Evolutionary conservation across 1,284 basidiomycete genomes (phyloP), one percentile per base, ranked within the genome.

Genomic region (Tilletia horrida): DNA sequence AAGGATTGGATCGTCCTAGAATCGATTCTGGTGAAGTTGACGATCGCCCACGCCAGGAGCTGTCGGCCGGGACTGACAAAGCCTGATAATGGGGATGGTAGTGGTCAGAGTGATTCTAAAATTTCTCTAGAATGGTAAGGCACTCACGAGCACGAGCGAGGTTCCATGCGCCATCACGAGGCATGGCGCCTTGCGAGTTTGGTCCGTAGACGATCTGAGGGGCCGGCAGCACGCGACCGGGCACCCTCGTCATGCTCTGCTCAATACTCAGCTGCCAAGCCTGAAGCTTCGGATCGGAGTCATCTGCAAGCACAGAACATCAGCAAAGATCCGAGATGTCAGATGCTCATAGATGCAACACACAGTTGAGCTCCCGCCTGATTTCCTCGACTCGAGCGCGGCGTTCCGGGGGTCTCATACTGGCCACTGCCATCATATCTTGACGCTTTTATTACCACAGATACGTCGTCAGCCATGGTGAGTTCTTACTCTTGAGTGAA

Each of bases 161-260:
- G 67, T 77, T 77, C 76, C 76, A 77, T 2, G 68, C 25, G 8
- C 74, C 74, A 43, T 62, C 63, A 13, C 83, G 35, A 40, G 35
- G 35, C 35, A 40, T 40, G 35, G 73, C 84, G 83, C 6, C 45
- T 7, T 23, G 6, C 7, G 45, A 48, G 18, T 23, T 18, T 23
- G 45, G 45, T 4, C 16, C 68, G 44, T 76, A 77, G 70, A 75
- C 40, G 66, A 74, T 72, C 73, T 72, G 67, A 64, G 69, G 80
- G 2, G 82, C 79, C 4, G 65, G 43, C 25, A 85, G 75, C 16
- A 83, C 73, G 1, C 84, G 76, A 2, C 82, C 84, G 45, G 18
- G 45, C 4, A 48, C 18, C 18, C 7, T n/a, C 18, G 16, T 18
- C 45, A 48, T 48, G 45, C 16, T 18, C 7, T 16, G 16, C 6